phyloP scores from a whole-genome alignment of 2,329 filamentous ascomycete species.

The Scedosporium aurantiacum region DNA sequence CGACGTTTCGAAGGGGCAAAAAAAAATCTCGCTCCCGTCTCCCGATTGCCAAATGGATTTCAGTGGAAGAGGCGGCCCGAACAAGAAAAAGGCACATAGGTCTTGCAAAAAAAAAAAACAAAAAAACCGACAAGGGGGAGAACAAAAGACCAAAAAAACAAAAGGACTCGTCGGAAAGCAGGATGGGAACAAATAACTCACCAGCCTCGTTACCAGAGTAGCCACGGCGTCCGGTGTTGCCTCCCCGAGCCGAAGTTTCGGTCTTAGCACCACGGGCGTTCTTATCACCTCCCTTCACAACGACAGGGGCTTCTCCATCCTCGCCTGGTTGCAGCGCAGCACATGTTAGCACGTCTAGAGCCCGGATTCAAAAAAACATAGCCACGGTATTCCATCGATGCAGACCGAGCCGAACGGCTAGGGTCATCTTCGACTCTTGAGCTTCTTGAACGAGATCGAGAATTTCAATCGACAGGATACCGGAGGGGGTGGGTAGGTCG shows the following conservation, averaged over 20 bases:
- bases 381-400: neutral
- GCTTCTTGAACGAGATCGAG: constrained; percentile 7
- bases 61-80: constrained; percentile 10
- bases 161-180: neutral
- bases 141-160: constrained; percentile 9
- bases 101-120: neutral
- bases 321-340: neutral
- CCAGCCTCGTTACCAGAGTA: constrained; percentile 75
- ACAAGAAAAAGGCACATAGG: neutral
- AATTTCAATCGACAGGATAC: constrained; percentile 9
- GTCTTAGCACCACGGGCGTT: constrained; percentile 69
- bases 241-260: constrained; percentile 50
- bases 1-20: neutral
- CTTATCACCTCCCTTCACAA: constrained; percentile 82
- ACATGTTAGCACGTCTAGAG: neutral
- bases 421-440: constrained; percentile 5
- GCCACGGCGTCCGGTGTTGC: constrained; percentile 37
- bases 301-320: constrained; percentile 49
- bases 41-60: constrained; percentile 2
- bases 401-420: constrained; percentile 4
- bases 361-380: neutral
- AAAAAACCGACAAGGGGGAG: neutral
- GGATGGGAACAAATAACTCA: constrained; percentile 36
- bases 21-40: neutral
- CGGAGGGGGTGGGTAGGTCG: constrained; percentile 20